A percentile compares a stretch with the other conserved stretches of the same genome.
Conservation (phyloP, 352 stramenopile genomes). For the Phytophthora quininea region DNA sequence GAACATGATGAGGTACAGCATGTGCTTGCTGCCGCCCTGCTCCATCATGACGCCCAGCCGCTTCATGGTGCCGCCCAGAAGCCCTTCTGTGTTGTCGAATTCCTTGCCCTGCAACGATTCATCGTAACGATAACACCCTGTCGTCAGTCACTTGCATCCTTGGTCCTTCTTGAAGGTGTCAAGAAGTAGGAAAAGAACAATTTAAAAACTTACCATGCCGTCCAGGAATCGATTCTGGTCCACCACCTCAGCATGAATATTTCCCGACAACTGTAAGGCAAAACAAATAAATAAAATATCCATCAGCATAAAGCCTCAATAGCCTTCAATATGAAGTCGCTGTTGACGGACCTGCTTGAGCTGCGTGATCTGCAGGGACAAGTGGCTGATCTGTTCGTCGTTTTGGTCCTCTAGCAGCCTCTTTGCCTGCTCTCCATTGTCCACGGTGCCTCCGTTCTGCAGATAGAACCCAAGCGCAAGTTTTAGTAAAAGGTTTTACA, state of each 20-base stretch:
- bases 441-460: slow-evolving; percentile 41
- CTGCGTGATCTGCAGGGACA: slow-evolving; percentile 88
- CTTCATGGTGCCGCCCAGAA: slow-evolving; percentile 88
- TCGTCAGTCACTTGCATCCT: slow-evolving; percentile 1
- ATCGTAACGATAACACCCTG: neutral
- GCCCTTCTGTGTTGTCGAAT: slow-evolving; percentile 84
- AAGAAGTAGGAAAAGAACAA: too few species aligned
- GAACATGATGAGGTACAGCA: slow-evolving; percentile 87
- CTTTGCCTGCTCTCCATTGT: slow-evolving; percentile 82
- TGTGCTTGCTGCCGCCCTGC: slow-evolving; percentile 87
- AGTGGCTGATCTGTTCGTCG: slow-evolving; percentile 87
- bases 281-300: slow-evolving; percentile 1
- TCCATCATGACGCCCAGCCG: slow-evolving; percentile 87
- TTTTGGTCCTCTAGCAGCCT: slow-evolving; percentile 87
- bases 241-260: slow-evolving; percentile 80
- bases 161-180: too few species aligned
- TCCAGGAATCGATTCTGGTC: slow-evolving; percentile 87
- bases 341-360: slow-evolving; percentile 69
- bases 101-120: slow-evolving; percentile 64
- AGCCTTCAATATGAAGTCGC: neutral
- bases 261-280: slow-evolving; percentile 65
- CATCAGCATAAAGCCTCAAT: neutral
- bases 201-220: slow-evolving; percentile 60
- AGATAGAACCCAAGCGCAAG: slow-evolving; percentile 1
- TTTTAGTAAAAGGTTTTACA: slow-evolving; percentile 3